These are phyloP conservation scores for Sambucus nigra DNA, from an alignment of 129 eudicot species.

Conservation along the genomic window DNA sequence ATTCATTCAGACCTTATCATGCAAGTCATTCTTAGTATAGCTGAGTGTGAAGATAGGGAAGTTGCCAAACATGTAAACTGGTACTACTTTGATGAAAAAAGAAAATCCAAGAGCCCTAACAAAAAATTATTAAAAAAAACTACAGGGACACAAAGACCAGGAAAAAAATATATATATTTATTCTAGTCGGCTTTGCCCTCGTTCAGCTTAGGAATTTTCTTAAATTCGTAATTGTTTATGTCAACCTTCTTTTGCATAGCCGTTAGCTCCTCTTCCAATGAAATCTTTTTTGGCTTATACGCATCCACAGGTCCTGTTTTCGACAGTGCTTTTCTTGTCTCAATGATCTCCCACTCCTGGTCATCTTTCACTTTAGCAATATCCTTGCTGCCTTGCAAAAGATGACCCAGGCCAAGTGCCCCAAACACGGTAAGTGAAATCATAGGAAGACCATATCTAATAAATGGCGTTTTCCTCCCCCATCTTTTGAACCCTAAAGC, in stretches of 20 bases:
- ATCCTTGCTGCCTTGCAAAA: conserved; percentile 96
- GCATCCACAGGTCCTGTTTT: conserved; percentile 81
- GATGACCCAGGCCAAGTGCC: conserved; percentile 87
- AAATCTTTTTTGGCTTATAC: conserved; percentile 73
- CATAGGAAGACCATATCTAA: conserved; percentile 95
- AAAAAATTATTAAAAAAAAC: no score
- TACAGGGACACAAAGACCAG: no score
- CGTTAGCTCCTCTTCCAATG: conserved; percentile 78
- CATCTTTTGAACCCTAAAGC: conserved; percentile 57
- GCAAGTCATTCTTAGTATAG: no score
- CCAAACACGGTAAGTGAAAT: conserved; percentile 86
- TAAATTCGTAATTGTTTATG: conserved; percentile 51
- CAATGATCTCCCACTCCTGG: conserved; percentile 91
- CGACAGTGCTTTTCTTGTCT: no score
- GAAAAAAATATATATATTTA: no score
- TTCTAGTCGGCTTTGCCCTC: conserved; percentile 21
- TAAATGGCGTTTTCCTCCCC: conserved; percentile 80
- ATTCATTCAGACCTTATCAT: no score
- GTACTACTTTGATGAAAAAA: no score
- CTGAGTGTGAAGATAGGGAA: no score
- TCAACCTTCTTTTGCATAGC: conserved; percentile 66
- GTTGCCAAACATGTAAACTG: no score
- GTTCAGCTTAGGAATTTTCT: conserved; percentile 47
- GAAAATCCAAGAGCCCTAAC: no score
- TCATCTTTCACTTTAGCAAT: conserved; percentile 92